phyloP scores from a whole-genome alignment of 495 filamentous ascomycete species.

The Ascodesmis nigricans region DNA sequence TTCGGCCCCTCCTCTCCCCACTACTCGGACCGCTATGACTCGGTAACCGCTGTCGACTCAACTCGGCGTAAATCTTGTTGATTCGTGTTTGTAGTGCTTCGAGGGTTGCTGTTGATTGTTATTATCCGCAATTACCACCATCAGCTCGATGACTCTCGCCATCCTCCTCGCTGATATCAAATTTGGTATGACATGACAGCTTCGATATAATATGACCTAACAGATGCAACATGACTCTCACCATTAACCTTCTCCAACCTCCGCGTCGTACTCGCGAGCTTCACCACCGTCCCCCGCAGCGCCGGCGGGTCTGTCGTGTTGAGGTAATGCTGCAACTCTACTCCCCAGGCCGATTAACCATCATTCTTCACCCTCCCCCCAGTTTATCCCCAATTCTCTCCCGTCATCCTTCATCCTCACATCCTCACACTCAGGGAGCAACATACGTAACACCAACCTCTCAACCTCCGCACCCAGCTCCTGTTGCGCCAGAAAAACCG shows the following conservation, averaged over 20 bases:
- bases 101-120: constrained; percentile 7
- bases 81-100: constrained; percentile 16
- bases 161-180: background rate
- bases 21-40: too few relatives aligned
- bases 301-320: constrained; percentile 19
- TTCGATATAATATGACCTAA: background rate
- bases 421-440: background rate
- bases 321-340: constrained; percentile 18
- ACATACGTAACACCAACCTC: constrained; percentile 10
- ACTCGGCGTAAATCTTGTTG: constrained; percentile 18
- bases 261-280: constrained; percentile 15
- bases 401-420: background rate
- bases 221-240: background rate
- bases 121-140: constrained; percentile 1
- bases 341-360: too few relatives aligned
- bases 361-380: too few relatives aligned
- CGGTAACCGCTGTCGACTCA: constrained; percentile 19
- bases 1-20: too few relatives aligned
- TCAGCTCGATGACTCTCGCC: background rate
- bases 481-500: constrained; percentile 18
- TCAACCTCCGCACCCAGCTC: constrained; percentile 17
- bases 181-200: background rate
- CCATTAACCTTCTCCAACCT: constrained; percentile 17
- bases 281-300: constrained; percentile 17
- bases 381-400: background rate